Evolutionary conservation across 148 eudicot species (phyloP).

Genomic region (Pouteria glomerata): DNA sequence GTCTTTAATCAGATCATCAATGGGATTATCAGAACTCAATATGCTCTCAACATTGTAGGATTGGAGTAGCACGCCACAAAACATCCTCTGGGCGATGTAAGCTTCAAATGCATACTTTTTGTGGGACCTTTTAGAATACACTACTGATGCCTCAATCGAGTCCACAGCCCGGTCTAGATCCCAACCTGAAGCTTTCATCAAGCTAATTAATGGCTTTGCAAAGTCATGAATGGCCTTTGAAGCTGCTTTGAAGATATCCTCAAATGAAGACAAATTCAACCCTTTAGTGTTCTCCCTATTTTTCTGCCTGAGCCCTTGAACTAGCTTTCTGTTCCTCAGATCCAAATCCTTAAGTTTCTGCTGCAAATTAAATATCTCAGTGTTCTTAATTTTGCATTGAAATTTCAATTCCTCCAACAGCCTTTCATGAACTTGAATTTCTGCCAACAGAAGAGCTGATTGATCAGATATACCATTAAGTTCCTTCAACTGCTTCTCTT

Average conservation of each 20-base stretch:
- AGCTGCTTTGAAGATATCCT: constrained; percentile 28
- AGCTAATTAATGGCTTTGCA: constrained; percentile 37
- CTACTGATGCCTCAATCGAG: constrained; percentile 30
- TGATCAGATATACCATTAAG: constrained; percentile 15
- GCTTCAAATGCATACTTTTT: constrained; percentile 59
- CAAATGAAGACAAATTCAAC: constrained; percentile 16
- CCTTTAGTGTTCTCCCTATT: constrained; percentile 10
- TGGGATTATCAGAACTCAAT: constrained; percentile 30
- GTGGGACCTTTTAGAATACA: constrained; percentile 37
- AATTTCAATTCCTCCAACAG: constrained; percentile 29
- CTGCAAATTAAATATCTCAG: constrained; percentile 20
- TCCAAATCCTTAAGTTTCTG: constrained; percentile 24
- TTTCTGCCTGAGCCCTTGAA: constrained; percentile 11
- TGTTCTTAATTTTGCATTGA: constrained; percentile 21
- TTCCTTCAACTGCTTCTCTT: constrained; percentile 35
- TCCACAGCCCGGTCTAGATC: constrained; percentile 49
- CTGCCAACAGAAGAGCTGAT: constrained; percentile 28
- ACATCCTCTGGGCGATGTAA: constrained; percentile 46
- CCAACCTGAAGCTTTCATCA: constrained; percentile 56
- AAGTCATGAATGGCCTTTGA: constrained; percentile 42
- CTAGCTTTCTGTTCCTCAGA: constrained; percentile 21
- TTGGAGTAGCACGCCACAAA: constrained; percentile 19
- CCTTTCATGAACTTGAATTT: constrained; percentile 35
- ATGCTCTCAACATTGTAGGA: constrained; percentile 9
- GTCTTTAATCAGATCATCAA: constrained; percentile 28